Percentiles rank a stretch among this genome's conserved stretches.
These are phyloP conservation scores for Pseudocercospora ulei DNA, from an alignment of 2,329 filamentous ascomycete species.

Conservation along the genomic window DNA sequence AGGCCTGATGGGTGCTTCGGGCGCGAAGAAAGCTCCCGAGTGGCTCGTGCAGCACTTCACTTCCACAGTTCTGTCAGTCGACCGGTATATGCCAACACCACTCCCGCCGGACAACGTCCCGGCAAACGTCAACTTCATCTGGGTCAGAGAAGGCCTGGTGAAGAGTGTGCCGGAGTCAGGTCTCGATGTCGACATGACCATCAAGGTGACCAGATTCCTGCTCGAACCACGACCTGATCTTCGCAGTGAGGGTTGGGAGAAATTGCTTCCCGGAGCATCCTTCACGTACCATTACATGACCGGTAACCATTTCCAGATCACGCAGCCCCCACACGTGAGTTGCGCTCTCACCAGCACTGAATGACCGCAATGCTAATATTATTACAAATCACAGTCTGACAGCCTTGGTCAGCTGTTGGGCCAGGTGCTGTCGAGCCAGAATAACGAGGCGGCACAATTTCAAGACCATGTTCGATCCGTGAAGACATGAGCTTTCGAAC, in stretches of 20 bases:
- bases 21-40: conserved; percentile 26
- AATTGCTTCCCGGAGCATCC: conserved; percentile 26
- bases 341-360: background rate
- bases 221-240: conserved; percentile 28
- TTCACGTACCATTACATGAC: conserved; percentile 29
- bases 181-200: conserved; percentile 26
- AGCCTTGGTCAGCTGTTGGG: conserved; percentile 16
- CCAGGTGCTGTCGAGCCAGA: conserved; percentile 8
- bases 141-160: conserved; percentile 30
- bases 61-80: conserved; percentile 26
- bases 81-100: conserved; percentile 27
- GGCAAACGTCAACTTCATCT: conserved; percentile 27
- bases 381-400: conserved; percentile 13
- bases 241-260: conserved; percentile 29
- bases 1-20: conserved; percentile 26
- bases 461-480: too few relatives aligned
- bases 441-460: too few relatives aligned
- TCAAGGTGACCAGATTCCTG: conserved; percentile 30
- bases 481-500: too few relatives aligned
- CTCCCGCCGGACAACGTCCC: conserved; percentile 23
- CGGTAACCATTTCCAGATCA: conserved; percentile 31
- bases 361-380: background rate
- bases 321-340: conserved; percentile 29
- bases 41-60: conserved; percentile 31
- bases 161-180: conserved; percentile 27